These are phyloP conservation scores for Aspergillus ellipticus DNA, from an alignment of 495 filamentous ascomycete species.

Conservation along the genomic window DNA sequence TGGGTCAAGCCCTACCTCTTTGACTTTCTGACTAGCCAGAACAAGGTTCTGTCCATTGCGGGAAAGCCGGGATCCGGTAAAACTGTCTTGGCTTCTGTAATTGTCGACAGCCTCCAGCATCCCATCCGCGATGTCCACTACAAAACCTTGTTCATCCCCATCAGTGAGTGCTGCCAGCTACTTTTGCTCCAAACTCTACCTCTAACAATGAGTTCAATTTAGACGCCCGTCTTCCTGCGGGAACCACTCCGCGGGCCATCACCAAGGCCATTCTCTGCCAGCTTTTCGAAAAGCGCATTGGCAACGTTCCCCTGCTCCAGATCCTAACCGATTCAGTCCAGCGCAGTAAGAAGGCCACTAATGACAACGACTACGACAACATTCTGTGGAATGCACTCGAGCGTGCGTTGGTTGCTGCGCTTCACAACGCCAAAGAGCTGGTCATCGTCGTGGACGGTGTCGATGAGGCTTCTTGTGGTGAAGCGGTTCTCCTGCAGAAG, in stretches of 20 bases:
- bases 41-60: slow-evolving; percentile 26
- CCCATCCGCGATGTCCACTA: slow-evolving; percentile 32
- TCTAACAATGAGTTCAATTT: neutral
- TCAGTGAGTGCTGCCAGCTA: slow-evolving; percentile 22
- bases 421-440: slow-evolving; percentile 31
- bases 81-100: slow-evolving; percentile 38
- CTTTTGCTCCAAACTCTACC: neutral
- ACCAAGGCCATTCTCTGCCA: slow-evolving; percentile 35
- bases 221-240: slow-evolving; percentile 17
- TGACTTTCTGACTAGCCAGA: slow-evolving; percentile 33
- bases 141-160: slow-evolving; percentile 34
- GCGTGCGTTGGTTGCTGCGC: slow-evolving; percentile 18
- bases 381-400: slow-evolving; percentile 17
- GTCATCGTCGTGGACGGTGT: slow-evolving; percentile 39
- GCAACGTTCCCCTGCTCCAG: slow-evolving; percentile 34
- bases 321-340: slow-evolving; percentile 33
- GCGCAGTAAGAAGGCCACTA: slow-evolving; percentile 21
- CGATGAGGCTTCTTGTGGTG: slow-evolving; percentile 32
- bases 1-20: slow-evolving; percentile 34
- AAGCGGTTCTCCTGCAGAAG: slow-evolving; percentile 26
- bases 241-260: slow-evolving; percentile 15
- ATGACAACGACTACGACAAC: slow-evolving; percentile 26
- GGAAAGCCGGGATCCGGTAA: slow-evolving; percentile 38
- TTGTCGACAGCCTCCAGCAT: slow-evolving; percentile 39
- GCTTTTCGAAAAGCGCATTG: slow-evolving; percentile 40